Conservation (phyloP, 345 rosid species). For the Mercurialis annua region DNA sequence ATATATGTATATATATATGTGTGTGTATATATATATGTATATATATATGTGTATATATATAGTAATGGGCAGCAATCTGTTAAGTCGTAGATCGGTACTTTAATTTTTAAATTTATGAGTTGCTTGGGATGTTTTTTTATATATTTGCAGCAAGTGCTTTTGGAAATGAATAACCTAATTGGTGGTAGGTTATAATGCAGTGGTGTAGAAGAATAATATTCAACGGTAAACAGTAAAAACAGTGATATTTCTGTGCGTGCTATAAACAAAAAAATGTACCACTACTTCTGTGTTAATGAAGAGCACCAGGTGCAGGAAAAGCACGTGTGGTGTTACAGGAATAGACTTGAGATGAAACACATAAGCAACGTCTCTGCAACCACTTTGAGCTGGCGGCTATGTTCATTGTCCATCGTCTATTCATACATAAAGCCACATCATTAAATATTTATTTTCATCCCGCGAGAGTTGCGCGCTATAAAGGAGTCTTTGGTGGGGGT, state of each 20-base stretch:
- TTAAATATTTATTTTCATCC: neutral
- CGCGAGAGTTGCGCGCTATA: conserved; percentile 51
- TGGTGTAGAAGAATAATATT: no score
- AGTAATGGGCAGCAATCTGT: no score
- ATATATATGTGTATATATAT: no score
- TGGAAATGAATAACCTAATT: no score
- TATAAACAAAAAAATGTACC: no score
- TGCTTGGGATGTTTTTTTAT: no score
- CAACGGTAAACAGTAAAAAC: conserved; percentile 47
- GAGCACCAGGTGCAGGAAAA: conserved; percentile 34
- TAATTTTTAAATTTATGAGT: no score
- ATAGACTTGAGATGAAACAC: neutral
- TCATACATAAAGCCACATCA: neutral
- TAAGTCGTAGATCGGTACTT: no score
- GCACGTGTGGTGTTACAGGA: conserved; percentile 34
- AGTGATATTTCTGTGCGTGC: neutral
- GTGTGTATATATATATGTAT: no score
- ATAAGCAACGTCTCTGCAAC: conserved; percentile 12
- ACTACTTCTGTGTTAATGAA: conserved; percentile 24
- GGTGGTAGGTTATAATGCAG: no score
- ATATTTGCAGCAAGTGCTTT: no score
- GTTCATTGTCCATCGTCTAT: conserved; percentile 10
- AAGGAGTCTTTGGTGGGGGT: conserved; percentile 5
- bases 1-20: no score
- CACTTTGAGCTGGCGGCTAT: conserved; percentile 33